Percentiles rank a stretch among this genome's conserved stretches.
Conservation (phyloP, 371 early-diverging fungal genomes). For the Mortierella sp. region DNA sequence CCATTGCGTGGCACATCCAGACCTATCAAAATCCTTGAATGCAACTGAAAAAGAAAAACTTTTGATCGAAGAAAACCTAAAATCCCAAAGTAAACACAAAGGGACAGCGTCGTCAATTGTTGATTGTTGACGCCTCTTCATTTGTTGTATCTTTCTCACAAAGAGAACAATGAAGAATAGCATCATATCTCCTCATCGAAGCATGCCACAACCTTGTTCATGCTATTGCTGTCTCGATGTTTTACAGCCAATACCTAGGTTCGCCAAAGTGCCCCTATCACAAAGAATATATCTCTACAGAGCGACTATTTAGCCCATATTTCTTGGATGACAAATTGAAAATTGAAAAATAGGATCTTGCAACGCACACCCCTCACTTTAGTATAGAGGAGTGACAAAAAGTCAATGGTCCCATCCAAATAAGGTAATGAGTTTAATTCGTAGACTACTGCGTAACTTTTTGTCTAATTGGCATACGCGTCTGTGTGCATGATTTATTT, state of each 20-base stretch:
- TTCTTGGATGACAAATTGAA: constrained; percentile 8
- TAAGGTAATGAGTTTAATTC: background rate
- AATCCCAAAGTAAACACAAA: background rate
- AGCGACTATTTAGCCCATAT: background rate
- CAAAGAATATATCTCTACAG: too few species aligned
- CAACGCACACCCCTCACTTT: too few species aligned
- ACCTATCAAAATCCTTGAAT: too few species aligned
- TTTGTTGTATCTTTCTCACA: background rate
- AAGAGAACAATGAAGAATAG: constrained; percentile 1
- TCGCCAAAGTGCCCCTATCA: too few species aligned
- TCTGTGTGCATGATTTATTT: background rate
- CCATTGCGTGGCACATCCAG: background rate
- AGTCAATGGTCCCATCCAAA: background rate
- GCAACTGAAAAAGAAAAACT: background rate
- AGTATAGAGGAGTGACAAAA: background rate
- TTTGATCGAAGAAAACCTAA: background rate
- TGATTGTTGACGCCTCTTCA: too few species aligned
- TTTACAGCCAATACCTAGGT: background rate
- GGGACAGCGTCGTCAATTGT: background rate
- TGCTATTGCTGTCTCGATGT: background rate
- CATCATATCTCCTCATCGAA: constrained; percentile 17
- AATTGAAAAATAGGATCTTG: background rate
- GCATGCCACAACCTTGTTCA: background rate
- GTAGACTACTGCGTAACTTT: too few species aligned
- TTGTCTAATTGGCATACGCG: background rate